Evolutionary conservation across 2,329 filamentous ascomycete genomes (phyloP).

Genomic region (Xylaria arbuscula): DNA sequence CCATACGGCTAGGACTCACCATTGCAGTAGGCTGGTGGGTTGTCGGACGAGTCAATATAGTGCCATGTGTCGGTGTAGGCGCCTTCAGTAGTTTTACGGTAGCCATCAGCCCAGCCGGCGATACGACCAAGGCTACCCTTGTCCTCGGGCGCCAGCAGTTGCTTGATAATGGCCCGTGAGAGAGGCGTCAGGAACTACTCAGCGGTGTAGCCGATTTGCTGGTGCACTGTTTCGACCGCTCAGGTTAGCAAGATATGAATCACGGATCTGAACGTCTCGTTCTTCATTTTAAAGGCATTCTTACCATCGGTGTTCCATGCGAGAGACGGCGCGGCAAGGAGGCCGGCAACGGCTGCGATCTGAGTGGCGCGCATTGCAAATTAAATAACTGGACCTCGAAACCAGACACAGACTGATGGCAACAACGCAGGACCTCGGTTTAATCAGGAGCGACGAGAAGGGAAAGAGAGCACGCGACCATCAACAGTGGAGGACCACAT

Average conservation of each 20-base stretch:
- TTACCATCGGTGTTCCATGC: constrained; percentile 42
- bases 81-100: constrained; percentile 52
- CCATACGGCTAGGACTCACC: constrained; percentile 19
- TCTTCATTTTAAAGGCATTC: background rate
- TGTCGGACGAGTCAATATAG: constrained; percentile 57
- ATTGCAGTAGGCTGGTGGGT: constrained; percentile 53
- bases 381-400: background rate
- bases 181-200: constrained; percentile 40
- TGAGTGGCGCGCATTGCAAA: constrained; percentile 36
- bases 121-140: constrained; percentile 52
- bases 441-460: background rate
- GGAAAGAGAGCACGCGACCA: constrained; percentile 23
- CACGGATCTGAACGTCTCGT: background rate
- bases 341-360: constrained; percentile 29
- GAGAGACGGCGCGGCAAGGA: constrained; percentile 34
- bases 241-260: constrained; percentile 6
- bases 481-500: constrained; percentile 1
- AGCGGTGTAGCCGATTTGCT: constrained; percentile 41
- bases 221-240: constrained; percentile 34
- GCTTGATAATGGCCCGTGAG: constrained; percentile 46
- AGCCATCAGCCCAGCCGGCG: constrained; percentile 56
- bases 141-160: constrained; percentile 49
- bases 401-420: constrained; percentile 5
- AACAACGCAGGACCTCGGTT: background rate
- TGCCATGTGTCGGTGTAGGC: constrained; percentile 53